These are phyloP conservation scores for Amphibolis antarctica DNA, from an alignment of 106 monocot genomes.

Conservation along the genomic window DNA sequence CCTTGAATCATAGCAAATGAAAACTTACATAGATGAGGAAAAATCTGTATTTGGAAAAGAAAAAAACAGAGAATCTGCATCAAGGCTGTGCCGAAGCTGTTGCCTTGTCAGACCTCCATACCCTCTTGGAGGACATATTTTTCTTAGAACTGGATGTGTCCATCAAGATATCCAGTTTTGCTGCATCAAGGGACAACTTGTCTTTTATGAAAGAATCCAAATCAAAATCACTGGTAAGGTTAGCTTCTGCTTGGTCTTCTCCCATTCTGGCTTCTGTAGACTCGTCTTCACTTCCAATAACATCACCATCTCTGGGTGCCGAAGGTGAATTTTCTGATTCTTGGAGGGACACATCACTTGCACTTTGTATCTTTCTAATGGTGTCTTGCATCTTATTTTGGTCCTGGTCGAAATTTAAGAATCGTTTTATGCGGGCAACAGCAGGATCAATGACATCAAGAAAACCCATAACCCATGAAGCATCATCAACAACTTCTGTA, in stretches of 20 bases:
- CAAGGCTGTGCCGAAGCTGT: constrained; percentile 10
- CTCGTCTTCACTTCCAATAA: not conserved
- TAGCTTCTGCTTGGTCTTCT: not conserved
- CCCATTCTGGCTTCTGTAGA: not conserved
- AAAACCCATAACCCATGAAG: constrained; percentile 89
- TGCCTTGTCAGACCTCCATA: constrained; percentile 32
- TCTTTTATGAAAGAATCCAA: constrained; percentile 69
- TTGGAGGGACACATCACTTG: constrained; percentile 4
- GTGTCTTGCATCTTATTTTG: constrained; percentile 24
- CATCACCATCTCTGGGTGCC: not conserved
- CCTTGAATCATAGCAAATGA: no score
- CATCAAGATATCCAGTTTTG: constrained; percentile 38
- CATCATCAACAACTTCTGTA: constrained; percentile 89
- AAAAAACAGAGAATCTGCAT: not conserved
- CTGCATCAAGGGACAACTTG: constrained; percentile 45
- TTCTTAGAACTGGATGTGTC: constrained; percentile 20
- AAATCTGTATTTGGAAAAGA: not conserved
- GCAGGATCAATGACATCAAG: constrained; percentile 87
- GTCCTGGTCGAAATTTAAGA: constrained; percentile 52
- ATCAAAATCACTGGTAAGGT: constrained; percentile 31
- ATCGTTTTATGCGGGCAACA: constrained; percentile 55
- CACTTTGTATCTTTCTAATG: constrained; percentile 13
- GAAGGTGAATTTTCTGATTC: constrained; percentile 2
- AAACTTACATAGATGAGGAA: no score
- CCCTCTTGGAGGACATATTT: constrained; percentile 15